phyloP scores from a whole-genome alignment of 2,329 filamentous ascomycete genomes.

The Diplodia mutila region DNA sequence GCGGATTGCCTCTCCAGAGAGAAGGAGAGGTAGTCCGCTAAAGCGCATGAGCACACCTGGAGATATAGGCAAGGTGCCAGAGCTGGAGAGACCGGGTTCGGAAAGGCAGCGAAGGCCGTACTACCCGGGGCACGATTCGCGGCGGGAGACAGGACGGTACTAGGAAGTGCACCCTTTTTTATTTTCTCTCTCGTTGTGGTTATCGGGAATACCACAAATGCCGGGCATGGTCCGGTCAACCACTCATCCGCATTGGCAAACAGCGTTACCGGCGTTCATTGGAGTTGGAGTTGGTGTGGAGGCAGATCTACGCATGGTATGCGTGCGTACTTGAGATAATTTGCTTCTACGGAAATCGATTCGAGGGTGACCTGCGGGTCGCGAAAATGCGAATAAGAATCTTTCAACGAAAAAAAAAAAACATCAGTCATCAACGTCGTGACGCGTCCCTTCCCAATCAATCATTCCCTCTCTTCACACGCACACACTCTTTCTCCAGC shows the following conservation, averaged over 20 bases:
- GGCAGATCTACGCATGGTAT: neutral
- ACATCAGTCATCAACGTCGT: neutral
- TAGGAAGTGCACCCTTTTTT: neutral
- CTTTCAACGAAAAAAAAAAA: neutral
- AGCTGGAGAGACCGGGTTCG: neutral
- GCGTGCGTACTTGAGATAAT: neutral
- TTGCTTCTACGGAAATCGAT: neutral
- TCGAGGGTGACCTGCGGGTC: neutral
- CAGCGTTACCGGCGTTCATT: neutral
- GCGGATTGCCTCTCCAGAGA: conserved; percentile 42
- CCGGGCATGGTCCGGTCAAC: too few species aligned
- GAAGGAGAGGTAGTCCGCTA: conserved; percentile 47
- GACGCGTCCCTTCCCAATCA: neutral
- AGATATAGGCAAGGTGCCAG: conserved; percentile 11
- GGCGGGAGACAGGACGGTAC: conserved; percentile 5
- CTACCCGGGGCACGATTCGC: neutral
- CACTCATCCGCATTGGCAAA: neutral
- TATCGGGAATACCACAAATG: neutral
- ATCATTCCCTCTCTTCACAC: neutral
- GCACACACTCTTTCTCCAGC: neutral
- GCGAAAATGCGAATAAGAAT: neutral
- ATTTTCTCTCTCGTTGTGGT: neutral
- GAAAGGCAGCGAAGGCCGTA: conserved; percentile 15
- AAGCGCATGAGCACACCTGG: conserved; percentile 49
- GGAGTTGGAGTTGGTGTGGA: neutral